phyloP scores from a whole-genome alignment of 768 basidiomycete species.

The Lepiota brunneoincarnata region DNA sequence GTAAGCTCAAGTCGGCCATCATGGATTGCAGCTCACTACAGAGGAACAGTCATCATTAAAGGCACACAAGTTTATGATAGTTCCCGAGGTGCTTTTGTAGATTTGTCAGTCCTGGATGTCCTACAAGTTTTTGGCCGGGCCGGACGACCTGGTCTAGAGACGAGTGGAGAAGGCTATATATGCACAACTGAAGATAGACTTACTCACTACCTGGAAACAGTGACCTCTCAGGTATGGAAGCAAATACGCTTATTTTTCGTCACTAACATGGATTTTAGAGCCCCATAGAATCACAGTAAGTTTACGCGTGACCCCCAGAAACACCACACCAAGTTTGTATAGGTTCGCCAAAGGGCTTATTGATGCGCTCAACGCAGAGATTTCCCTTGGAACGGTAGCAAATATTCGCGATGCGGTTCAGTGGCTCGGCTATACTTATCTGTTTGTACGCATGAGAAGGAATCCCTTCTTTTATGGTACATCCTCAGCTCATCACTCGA shows the following conservation, averaged over 20 bases:
- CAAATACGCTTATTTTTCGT: background rate
- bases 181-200: conserved; percentile 95
- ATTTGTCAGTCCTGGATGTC: conserved; percentile 93
- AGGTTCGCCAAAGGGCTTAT: conserved; percentile 83
- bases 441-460: conserved; percentile 91
- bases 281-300: conserved; percentile 94
- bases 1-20: conserved; percentile 32
- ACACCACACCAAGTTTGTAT: conserved; percentile 9
- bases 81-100: conserved; percentile 83
- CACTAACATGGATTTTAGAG: conserved; percentile 43
- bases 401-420: conserved; percentile 82
- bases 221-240: conserved; percentile 73
- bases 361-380: conserved; percentile 93
- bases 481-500: conserved; percentile 13
- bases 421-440: conserved; percentile 97
- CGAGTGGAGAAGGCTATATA: conserved; percentile 94
- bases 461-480: conserved; percentile 86
- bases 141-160: conserved; percentile 83
- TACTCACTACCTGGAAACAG: conserved; percentile 82
- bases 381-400: conserved; percentile 90
- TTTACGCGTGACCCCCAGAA: conserved; percentile 2
- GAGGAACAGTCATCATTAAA: conserved; percentile 79
- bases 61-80: conserved; percentile 97
- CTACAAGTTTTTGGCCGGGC: conserved; percentile 98
- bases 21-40: conserved; percentile 8